Evolutionary conservation across 768 basidiomycete genomes (phyloP).

Genomic region (Rhizopogon salebrosus): DNA sequence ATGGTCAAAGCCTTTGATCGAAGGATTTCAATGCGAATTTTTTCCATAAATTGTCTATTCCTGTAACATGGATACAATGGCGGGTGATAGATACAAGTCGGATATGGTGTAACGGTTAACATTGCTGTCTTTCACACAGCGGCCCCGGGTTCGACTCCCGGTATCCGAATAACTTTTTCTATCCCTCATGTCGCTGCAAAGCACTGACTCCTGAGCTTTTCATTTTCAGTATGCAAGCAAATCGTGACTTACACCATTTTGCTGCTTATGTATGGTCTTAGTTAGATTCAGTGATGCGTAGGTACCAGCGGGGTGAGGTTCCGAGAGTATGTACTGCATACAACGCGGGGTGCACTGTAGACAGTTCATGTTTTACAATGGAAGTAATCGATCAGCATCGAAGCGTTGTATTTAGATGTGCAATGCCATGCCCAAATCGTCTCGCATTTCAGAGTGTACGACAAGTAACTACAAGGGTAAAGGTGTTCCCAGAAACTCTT

Average conservation of each 20-base stretch:
- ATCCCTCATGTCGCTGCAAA: too few species aligned
- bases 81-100: neutral
- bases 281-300: too few species aligned
- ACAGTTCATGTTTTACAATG: too few species aligned
- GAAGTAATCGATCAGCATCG: neutral
- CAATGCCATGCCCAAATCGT: neutral
- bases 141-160: slow-evolving; percentile 16
- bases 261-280: too few species aligned
- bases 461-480: neutral
- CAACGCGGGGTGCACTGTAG: too few species aligned
- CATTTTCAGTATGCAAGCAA: neutral
- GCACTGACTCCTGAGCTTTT: neutral
- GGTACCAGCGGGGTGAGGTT: too few species aligned
- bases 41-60: too few species aligned
- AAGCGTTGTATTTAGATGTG: neutral
- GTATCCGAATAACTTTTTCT: slow-evolving; percentile 11
- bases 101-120: slow-evolving; percentile 16
- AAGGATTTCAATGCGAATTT: too few species aligned
- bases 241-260: too few species aligned
- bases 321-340: too few species aligned
- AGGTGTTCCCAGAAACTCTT: neutral
- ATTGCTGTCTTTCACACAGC: slow-evolving; percentile 18
- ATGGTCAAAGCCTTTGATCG: too few species aligned
- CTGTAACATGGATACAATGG: too few species aligned
- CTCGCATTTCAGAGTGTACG: neutral